phyloP scores from a whole-genome alignment of 305 asterid species.

The Andrographis paniculata region DNA sequence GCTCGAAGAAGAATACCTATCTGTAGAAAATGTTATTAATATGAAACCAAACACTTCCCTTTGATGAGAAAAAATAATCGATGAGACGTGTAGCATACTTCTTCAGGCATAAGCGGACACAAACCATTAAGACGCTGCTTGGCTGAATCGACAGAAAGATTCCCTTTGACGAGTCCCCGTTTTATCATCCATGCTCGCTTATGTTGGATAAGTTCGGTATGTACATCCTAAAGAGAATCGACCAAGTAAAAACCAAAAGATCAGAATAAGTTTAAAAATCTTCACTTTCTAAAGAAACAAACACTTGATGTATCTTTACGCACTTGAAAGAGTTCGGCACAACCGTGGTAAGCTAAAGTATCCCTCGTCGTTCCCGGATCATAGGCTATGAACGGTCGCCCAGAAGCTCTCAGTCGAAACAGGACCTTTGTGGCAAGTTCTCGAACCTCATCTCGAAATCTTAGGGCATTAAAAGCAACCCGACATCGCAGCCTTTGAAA shows the following conservation, averaged over 20 bases:
- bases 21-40: conserved; percentile 31
- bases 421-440: conserved; percentile 83
- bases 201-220: conserved; percentile 96
- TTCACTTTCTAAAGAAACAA: conserved; percentile 4
- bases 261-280: neutral
- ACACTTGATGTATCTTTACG: conserved; percentile 13
- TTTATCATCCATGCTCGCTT: conserved; percentile 91
- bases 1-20: conserved; percentile 92
- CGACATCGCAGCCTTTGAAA: conserved; percentile 89
- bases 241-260: conserved; percentile 11
- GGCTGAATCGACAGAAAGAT: conserved; percentile 71
- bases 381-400: conserved; percentile 83
- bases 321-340: conserved; percentile 99
- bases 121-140: conserved; percentile 66
- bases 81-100: conserved; percentile 37
- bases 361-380: conserved; percentile 99
- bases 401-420: conserved; percentile 68
- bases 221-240: conserved; percentile 68
- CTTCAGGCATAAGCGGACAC: conserved; percentile 98
- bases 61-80: neutral
- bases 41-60: neutral
- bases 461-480: conserved; percentile 82
- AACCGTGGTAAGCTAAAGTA: conserved; percentile 84
- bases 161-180: conserved; percentile 77
- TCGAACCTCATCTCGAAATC: conserved; percentile 78